phyloP scores from a whole-genome alignment of 1,139 yeast genomes.

The Diutina scorzettiae region DNA sequence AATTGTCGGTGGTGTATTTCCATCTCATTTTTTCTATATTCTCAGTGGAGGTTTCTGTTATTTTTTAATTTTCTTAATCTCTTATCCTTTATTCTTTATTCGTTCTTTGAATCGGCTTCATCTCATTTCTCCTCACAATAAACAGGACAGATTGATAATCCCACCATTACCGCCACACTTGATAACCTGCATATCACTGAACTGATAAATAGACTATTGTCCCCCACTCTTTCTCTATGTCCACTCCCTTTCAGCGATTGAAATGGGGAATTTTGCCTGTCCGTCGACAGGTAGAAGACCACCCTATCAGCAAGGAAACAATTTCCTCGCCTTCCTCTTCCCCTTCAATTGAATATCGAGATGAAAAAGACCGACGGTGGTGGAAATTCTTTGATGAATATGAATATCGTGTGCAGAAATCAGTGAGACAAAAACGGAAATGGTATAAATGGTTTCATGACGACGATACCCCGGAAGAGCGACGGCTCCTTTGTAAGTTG shows the following conservation, averaged over 20 bases:
- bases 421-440: constrained; percentile 25
- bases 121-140: neutral
- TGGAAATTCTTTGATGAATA: constrained; percentile 52
- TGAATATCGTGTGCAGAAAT: constrained; percentile 38
- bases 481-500: constrained; percentile 43
- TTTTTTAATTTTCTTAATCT: too few relatives aligned
- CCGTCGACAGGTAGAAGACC: constrained; percentile 33
- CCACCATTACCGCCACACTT: neutral
- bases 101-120: too few relatives aligned
- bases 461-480: constrained; percentile 43
- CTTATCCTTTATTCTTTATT: too few relatives aligned
- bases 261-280: constrained; percentile 41
- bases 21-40: too few relatives aligned
- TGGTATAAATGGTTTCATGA: constrained; percentile 61
- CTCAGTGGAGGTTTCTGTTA: too few relatives aligned
- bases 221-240: neutral
- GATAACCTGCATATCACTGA: neutral
- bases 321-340: constrained; percentile 6
- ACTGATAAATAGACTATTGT: neutral
- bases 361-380: constrained; percentile 53
- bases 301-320: constrained; percentile 8
- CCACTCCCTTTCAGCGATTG: constrained; percentile 9
- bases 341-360: constrained; percentile 35
- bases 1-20: too few relatives aligned
- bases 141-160: neutral